Evolutionary conservation across 148 eudicot species (phyloP).

Genomic region (Camellia sinensis): DNA sequence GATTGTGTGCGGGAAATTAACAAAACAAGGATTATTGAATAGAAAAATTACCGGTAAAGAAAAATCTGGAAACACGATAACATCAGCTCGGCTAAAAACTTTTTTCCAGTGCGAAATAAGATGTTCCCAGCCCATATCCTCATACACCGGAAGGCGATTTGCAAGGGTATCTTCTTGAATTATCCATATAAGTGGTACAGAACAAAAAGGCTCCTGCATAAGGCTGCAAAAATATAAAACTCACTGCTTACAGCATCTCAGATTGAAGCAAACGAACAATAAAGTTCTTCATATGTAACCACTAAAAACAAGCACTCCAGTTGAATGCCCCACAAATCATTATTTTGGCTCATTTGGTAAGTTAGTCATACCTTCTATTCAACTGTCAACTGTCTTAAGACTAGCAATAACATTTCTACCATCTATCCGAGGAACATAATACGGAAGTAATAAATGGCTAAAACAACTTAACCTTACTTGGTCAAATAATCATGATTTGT

Average conservation of each 20-base stretch:
- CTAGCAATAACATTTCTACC: background rate
- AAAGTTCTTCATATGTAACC: background rate
- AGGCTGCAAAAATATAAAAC: constrained; percentile 96
- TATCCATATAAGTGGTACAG: constrained; percentile 92
- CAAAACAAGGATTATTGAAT: constrained; percentile 1
- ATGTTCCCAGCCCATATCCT: constrained; percentile 59
- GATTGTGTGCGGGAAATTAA: background rate
- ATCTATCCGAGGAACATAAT: no score
- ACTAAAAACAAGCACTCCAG: constrained; percentile 6
- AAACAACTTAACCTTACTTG: no score
- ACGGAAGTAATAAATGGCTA: no score
- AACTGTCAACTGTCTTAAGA: background rate
- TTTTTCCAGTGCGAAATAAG: constrained; percentile 69
- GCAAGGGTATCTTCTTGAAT: constrained; percentile 87
- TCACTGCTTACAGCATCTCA: constrained; percentile 48
- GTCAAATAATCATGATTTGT: no score
- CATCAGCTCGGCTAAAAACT: constrained; percentile 82
- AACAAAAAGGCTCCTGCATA: constrained; percentile 99
- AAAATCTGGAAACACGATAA: constrained; percentile 80
- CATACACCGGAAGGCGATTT: constrained; percentile 64
- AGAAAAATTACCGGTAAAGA: constrained; percentile 70
- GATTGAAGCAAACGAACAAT: constrained; percentile 5
- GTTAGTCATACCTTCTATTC: background rate
- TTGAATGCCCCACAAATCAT: background rate
- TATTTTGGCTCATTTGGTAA: background rate